phyloP scores from a whole-genome alignment of 2,329 filamentous ascomycete species.

The Lasiodiplodia theobromae region DNA sequence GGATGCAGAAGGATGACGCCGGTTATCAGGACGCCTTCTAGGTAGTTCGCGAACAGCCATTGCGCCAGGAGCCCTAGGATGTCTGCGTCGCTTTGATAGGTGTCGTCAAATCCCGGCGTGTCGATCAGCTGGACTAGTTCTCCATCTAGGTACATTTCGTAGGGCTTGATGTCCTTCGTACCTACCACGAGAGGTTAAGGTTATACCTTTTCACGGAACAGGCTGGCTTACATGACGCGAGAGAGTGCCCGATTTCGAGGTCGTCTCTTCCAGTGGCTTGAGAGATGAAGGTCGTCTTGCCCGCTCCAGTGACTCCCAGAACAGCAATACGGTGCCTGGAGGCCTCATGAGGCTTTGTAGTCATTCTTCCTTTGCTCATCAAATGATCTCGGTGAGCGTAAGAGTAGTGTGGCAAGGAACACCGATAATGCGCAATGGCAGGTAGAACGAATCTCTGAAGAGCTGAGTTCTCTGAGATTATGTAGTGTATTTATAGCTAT shows the following conservation, averaged over 20 bases:
- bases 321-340: not conserved
- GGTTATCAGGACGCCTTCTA: not conserved
- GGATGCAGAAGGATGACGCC: not conserved
- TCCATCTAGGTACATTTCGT: not conserved
- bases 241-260: not conserved
- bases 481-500: no score
- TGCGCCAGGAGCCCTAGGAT: not conserved
- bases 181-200: not conserved
- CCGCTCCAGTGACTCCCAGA: not conserved
- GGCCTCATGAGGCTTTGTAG: slow-evolving; percentile 34
- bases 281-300: not conserved
- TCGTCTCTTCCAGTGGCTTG: not conserved
- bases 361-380: not conserved
- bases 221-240: not conserved
- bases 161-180: not conserved
- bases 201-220: not conserved
- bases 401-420: not conserved
- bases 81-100: not conserved
- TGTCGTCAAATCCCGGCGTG: not conserved
- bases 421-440: not conserved
- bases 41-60: not conserved
- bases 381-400: not conserved
- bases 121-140: not conserved
- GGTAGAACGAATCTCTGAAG: no score
- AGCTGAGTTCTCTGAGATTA: no score